Base-by-base conservation (phyloP, 1,284 basidiomycete species). In the Pterulicium gracile region DNA sequence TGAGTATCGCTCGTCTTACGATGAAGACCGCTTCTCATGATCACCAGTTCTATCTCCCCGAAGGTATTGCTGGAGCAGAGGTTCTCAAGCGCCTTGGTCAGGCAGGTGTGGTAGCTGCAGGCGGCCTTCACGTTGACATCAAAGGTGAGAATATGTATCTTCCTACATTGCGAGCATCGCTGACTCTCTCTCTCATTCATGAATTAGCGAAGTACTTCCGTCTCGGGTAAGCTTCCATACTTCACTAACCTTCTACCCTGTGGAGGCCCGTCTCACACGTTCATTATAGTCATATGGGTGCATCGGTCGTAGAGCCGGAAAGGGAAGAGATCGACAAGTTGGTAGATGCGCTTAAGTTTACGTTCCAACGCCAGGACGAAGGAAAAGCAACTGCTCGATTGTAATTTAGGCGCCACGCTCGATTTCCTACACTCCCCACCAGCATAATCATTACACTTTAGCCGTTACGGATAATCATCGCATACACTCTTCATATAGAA, bases 51-150 rank as follows among this genome's bases (percentile, higher is more conserved):
- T 88, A 86, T 64, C 88, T 80, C 62, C 93, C 93, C 13, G 74
- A 81, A 3, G 89, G 88, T 2, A 56, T 92, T 17, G 64, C 65
- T 15, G 82, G 88, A 1, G 64, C 75, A 5, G 88, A 93, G 55
- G 64, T 96, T 20, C 54, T 95, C 43, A 84, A 86, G 15, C 75
- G 77, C 45, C 68, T 93, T 35, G 66, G 69, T 20, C 71, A 77
- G 56, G 36, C 36, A 7, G 83, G 80, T 44, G 72, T 98, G 49
- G 76, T 97, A 32, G 79, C 92, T 36, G 92, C 95, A 24, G 93
- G 86, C 42, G 95, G 95, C 20, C 66, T 98, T 53, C 90, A 97
- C 66, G 79, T 85, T 56, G 77, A 77, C 32, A 81, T 88, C 65
- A 96, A 92, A 73, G 86, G 89, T 79, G 56, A 54, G 68, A 73